These are phyloP conservation scores for Candida sithepensis DNA, from an alignment of 805 yeast species.

Conservation along the genomic window DNA sequence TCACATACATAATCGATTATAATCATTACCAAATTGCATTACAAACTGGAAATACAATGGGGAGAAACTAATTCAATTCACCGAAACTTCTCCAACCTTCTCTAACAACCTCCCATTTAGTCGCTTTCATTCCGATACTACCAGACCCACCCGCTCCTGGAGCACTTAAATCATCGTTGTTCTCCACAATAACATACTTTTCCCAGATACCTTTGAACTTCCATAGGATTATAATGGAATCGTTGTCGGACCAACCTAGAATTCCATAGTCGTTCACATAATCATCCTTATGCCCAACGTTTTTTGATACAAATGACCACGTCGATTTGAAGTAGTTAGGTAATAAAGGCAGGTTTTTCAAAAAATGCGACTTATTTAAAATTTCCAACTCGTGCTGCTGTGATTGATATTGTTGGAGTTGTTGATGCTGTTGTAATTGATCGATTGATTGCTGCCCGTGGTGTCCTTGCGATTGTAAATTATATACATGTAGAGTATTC, in stretches of 20 bases:
- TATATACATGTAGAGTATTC: slow-evolving; percentile 82
- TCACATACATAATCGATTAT: background rate
- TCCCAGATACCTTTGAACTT: slow-evolving; percentile 76
- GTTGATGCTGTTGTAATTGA: background rate
- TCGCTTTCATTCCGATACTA: slow-evolving; percentile 7
- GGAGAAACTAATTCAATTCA: slow-evolving; percentile 30
- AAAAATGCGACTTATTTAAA: slow-evolving; percentile 58
- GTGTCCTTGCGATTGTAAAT: slow-evolving; percentile 26
- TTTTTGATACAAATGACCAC: slow-evolving; percentile 82
- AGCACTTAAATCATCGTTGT: slow-evolving; percentile 21
- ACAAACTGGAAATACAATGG: no score
- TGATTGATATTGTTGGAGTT: slow-evolving; percentile 21
- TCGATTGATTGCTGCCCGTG: background rate
- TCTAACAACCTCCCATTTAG: slow-evolving; percentile 57
- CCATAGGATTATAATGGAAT: slow-evolving; percentile 74
- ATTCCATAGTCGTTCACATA: slow-evolving; percentile 38
- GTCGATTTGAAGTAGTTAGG: slow-evolving; percentile 70
- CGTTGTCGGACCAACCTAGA: slow-evolving; percentile 77
- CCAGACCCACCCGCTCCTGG: slow-evolving; percentile 8
- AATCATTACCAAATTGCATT: background rate
- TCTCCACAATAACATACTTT: slow-evolving; percentile 68
- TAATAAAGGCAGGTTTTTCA: slow-evolving; percentile 58
- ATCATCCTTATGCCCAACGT: slow-evolving; percentile 38
- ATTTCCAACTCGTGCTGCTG: slow-evolving; percentile 21
- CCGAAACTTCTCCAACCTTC: slow-evolving; percentile 70